phyloP scores from a whole-genome alignment of 139 green algal species.

The Tetraselmis striata region DNA sequence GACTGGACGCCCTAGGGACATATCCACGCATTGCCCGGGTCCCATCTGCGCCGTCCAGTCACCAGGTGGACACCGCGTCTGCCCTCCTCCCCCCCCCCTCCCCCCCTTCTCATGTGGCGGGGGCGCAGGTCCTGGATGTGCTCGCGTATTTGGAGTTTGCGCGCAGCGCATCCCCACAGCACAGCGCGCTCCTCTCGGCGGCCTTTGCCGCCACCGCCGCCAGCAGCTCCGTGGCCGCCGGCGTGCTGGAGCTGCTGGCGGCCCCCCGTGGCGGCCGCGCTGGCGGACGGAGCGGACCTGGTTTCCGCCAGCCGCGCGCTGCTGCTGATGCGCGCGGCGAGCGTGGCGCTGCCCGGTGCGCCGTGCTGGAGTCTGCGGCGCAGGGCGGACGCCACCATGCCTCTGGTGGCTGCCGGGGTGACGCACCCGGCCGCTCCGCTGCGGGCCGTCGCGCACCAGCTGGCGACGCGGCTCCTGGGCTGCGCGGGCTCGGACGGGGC shows the following conservation, averaged over 20 bases:
- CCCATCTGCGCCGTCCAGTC: too few species aligned
- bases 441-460: neutral
- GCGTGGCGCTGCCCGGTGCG: neutral
- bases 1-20: too few species aligned
- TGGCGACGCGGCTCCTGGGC: neutral
- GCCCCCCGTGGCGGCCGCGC: too few species aligned
- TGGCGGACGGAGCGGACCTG: too few species aligned
- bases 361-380: neutral
- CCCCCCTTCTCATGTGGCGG: too few species aligned
- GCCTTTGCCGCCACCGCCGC: neutral
- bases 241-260: neutral
- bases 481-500: neutral
- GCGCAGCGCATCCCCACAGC: neutral
- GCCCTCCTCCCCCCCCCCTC: too few species aligned
- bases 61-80: too few species aligned
- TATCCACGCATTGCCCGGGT: too few species aligned
- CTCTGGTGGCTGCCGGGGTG: neutral
- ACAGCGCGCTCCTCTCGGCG: neutral
- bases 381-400: neutral
- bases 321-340: neutral
- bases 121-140: neutral
- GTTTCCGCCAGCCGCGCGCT: neutral
- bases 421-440: neutral
- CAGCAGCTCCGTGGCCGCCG: too few species aligned
- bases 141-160: neutral